A percentile compares a stretch with the other conserved stretches of the same genome.
Conservation (phyloP, 768 basidiomycete genomes). For the Lactarius sanguifluus region DNA sequence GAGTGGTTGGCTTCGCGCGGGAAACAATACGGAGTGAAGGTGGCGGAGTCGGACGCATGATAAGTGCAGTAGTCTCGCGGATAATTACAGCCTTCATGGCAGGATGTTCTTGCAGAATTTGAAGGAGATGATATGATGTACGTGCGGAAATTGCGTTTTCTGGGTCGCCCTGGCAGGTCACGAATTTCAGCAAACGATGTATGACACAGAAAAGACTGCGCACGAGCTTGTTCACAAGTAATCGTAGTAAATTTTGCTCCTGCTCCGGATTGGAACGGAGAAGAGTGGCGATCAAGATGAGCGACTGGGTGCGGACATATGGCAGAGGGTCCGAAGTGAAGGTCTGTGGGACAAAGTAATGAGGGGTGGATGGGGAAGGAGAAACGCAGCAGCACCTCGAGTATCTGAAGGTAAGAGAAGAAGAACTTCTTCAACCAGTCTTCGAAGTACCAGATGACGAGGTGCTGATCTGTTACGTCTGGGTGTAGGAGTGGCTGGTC, state of each 20-base stretch:
- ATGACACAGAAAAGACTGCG: conserved; percentile 32
- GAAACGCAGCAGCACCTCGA: conserved; percentile 60
- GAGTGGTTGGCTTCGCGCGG: conserved; percentile 37
- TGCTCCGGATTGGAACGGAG: conserved; percentile 93
- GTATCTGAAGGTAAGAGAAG: conserved; percentile 84
- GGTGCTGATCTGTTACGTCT: conserved; percentile 62
- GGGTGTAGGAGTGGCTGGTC: conserved; percentile 78
- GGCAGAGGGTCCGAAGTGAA: conserved; percentile 82
- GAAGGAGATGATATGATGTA: conserved; percentile 85
- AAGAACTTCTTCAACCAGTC: conserved; percentile 98
- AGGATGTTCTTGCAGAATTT: conserved; percentile 87
- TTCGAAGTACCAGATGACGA: conserved; percentile 89
- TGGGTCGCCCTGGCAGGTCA: conserved; percentile 68
- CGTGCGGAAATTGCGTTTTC: conserved; percentile 87
- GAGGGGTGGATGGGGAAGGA: not conserved
- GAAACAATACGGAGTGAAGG: conserved; percentile 33
- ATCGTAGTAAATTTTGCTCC: conserved; percentile 90
- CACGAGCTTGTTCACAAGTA: conserved; percentile 94
- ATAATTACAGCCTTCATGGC: conserved; percentile 90
- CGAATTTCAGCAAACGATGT: conserved; percentile 6
- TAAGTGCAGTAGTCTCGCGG: conserved; percentile 77
- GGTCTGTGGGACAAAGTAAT: conserved; percentile 43
- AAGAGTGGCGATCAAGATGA: conserved; percentile 74
- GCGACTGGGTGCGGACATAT: conserved; percentile 84
- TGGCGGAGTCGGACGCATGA: conserved; percentile 60